Conservation (phyloP, 2,329 filamentous ascomycete genomes). For the Penicillium sp. region DNA sequence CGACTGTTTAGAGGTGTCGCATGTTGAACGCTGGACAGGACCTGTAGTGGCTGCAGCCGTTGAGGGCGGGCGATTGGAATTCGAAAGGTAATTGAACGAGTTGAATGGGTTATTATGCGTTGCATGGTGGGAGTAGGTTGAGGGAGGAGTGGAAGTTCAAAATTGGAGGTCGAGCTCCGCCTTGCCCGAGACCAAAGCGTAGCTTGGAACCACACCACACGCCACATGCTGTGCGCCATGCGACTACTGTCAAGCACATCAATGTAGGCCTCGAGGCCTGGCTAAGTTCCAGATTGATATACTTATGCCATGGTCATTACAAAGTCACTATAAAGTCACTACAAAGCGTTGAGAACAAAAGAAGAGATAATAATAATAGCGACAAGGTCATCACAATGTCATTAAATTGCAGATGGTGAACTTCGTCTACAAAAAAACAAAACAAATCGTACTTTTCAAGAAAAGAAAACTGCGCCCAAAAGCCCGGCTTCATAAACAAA, state of each 20-base stretch:
- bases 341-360: no score
- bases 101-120: conserved; percentile 10
- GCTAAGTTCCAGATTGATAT: no score
- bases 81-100: neutral
- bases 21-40: neutral
- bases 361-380: conserved; percentile 2
- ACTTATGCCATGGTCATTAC: no score
- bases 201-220: no score
- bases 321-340: no score
- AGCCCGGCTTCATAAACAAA: conserved; percentile 30
- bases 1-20: conserved; percentile 8
- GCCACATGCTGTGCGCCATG: no score
- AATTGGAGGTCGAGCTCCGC: neutral
- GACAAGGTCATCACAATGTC: conserved; percentile 29
- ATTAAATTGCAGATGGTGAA: conserved; percentile 35
- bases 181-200: neutral
- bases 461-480: conserved; percentile 28
- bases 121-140: conserved; percentile 15
- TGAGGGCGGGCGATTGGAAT: neutral
- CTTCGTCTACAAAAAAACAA: conserved; percentile 30
- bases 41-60: neutral
- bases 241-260: no score
- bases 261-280: no score
- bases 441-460: conserved; percentile 31
- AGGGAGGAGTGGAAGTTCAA: neutral